Evolutionary conservation across 768 basidiomycete genomes (phyloP).

Genomic region (Obba rivulosa): DNA sequence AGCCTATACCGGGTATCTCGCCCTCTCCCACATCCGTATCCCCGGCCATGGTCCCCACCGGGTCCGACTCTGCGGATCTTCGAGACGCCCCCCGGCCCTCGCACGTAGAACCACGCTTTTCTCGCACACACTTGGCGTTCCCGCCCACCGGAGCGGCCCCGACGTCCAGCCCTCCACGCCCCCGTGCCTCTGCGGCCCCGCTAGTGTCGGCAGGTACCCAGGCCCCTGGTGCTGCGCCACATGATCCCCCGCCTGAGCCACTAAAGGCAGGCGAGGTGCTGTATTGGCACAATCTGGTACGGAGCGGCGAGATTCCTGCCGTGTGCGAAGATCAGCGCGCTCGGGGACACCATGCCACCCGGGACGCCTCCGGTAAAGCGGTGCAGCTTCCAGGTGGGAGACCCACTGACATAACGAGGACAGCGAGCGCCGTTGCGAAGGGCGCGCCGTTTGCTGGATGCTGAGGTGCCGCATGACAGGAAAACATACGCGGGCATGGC

Average conservation of each 20-base stretch:
- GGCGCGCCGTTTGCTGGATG: neutral
- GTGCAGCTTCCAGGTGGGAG: neutral
- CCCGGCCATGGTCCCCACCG: neutral
- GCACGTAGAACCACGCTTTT: too few species aligned
- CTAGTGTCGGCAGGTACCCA: conserved; percentile 1
- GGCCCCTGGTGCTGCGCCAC: conserved; percentile 32
- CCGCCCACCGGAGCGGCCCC: neutral
- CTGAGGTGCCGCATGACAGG: neutral
- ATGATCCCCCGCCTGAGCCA: conserved; percentile 20
- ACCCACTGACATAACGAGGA: neutral
- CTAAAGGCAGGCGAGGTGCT: conserved; percentile 55
- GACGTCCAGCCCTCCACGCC: neutral
- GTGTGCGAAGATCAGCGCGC: conserved; percentile 61
- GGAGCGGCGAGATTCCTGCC: conserved; percentile 67
- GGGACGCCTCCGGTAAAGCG: neutral
- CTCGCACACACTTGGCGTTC: too few species aligned
- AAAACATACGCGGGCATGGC: too few species aligned
- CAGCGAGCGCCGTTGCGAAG: neutral
- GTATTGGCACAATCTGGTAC: conserved; percentile 72
- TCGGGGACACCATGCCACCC: conserved; percentile 16
- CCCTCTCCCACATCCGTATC: neutral
- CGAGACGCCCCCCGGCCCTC: too few species aligned
- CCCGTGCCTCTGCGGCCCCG: conserved; percentile 7
- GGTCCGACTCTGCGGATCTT: conserved; percentile 2
- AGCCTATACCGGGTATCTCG: neutral